Evolutionary conservation across 495 filamentous ascomycete genomes (phyloP).

Genomic region (Xanthoparmelia taractica): DNA sequence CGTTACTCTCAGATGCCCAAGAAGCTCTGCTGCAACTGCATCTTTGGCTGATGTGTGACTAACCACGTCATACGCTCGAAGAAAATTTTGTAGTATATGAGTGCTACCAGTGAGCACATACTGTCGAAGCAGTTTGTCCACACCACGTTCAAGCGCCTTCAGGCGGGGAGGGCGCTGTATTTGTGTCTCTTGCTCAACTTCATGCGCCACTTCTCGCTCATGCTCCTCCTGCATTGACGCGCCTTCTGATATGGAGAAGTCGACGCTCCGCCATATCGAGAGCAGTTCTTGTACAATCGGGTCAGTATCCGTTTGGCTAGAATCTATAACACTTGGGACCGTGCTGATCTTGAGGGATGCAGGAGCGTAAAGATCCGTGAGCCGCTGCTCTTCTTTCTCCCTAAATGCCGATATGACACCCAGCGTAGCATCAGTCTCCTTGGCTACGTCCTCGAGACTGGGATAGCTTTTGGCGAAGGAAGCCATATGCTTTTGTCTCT

Average conservation of each 20-base stretch:
- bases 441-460: not conserved
- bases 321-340: not conserved
- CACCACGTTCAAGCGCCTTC: not conserved
- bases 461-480: not conserved
- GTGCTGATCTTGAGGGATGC: not conserved
- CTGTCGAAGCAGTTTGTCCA: not conserved
- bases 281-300: not conserved
- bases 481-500: not conserved
- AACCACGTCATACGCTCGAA: not conserved
- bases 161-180: slow-evolving; percentile 40
- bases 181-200: slow-evolving; percentile 53
- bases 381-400: not conserved
- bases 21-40: not conserved
- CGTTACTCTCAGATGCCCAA: not conserved
- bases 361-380: not conserved
- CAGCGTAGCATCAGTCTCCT: not conserved
- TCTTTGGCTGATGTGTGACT: not conserved
- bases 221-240: slow-evolving; percentile 57
- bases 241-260: slow-evolving; percentile 14
- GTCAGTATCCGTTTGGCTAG: not conserved
- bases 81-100: not conserved
- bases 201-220: slow-evolving; percentile 58
- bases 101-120: not conserved
- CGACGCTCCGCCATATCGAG: not conserved
- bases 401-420: not conserved